These are phyloP conservation scores for Endotrypanum monterogeii DNA, from an alignment of 208 protist species.

Conservation along the genomic window DNA sequence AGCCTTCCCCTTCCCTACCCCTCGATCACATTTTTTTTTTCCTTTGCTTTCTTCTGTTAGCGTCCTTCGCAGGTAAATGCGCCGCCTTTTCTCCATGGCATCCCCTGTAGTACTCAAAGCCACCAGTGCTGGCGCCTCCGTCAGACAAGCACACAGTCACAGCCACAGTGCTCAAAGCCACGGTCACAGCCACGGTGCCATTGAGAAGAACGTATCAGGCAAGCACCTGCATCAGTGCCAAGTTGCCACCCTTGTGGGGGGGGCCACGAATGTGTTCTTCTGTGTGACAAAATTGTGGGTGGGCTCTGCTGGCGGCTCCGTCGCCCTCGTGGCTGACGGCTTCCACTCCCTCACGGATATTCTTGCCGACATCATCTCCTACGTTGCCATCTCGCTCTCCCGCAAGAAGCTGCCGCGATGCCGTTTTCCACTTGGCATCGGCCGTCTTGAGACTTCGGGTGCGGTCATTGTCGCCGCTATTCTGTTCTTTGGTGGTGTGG, in stretches of 20 bases:
- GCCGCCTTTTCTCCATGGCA: slow-evolving; percentile 32
- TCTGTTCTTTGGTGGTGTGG: slow-evolving; percentile 75
- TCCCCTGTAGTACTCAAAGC: slow-evolving; percentile 14
- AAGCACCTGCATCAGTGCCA: slow-evolving; percentile 67
- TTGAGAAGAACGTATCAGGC: slow-evolving; percentile 62
- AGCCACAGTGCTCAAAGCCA: slow-evolving; percentile 42
- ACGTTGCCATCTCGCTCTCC: slow-evolving; percentile 65
- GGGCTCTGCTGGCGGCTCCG: slow-evolving; percentile 75
- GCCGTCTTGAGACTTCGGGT: slow-evolving; percentile 79
- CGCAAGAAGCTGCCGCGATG: slow-evolving; percentile 70
- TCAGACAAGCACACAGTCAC: slow-evolving; percentile 37
- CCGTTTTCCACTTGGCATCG: slow-evolving; percentile 85
- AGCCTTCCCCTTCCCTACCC: no score
- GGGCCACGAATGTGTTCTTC: slow-evolving; percentile 80
- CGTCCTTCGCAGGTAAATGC: slow-evolving; percentile 35
- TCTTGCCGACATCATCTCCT: slow-evolving; percentile 80
- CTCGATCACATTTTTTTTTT: background rate
- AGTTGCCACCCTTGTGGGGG: slow-evolving; percentile 67
- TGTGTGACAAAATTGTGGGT: slow-evolving; percentile 71
- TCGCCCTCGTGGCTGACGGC: slow-evolving; percentile 86
- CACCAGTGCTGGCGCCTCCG: slow-evolving; percentile 1
- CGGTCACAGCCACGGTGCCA: slow-evolving; percentile 44
- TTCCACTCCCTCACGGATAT: slow-evolving; percentile 88
- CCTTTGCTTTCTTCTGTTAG: background rate
- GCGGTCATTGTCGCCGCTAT: slow-evolving; percentile 78